phyloP scores from a whole-genome alignment of 2,329 filamentous ascomycete genomes.

The Aspergillus quadrilineatus region DNA sequence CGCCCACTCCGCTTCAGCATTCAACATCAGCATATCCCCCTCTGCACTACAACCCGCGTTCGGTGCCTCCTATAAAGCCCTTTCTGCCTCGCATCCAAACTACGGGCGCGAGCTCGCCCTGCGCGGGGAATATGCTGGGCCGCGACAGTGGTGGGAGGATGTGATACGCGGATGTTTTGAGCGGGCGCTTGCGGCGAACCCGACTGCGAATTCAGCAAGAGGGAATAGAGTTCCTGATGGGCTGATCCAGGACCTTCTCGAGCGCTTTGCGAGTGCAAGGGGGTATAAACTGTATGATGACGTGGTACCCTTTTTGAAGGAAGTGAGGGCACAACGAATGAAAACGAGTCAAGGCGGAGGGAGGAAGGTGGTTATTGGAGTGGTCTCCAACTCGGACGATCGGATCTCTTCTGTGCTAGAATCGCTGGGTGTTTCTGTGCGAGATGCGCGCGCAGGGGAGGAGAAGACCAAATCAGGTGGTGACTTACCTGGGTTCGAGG shows the following conservation, averaged over 20 bases:
- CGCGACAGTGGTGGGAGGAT: slow-evolving; percentile 47
- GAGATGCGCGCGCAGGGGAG: slow-evolving; percentile 33
- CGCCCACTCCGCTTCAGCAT: slow-evolving; percentile 37
- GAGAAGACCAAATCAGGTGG: slow-evolving; percentile 33
- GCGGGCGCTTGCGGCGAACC: slow-evolving; percentile 14
- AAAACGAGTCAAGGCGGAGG: background rate
- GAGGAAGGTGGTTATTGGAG: slow-evolving; percentile 36
- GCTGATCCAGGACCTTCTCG: slow-evolving; percentile 35
- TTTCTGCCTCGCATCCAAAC: slow-evolving; percentile 38
- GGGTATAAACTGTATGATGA: slow-evolving; percentile 45
- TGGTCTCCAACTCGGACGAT: slow-evolving; percentile 50
- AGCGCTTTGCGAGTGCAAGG: slow-evolving; percentile 40
- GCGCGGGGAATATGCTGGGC: slow-evolving; percentile 37
- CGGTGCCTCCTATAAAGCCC: slow-evolving; percentile 35
- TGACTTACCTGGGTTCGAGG: slow-evolving; percentile 25
- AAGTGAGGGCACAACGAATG: slow-evolving; percentile 22
- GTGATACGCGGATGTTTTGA: slow-evolving; percentile 42
- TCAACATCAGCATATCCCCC: slow-evolving; percentile 34
- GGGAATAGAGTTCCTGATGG: slow-evolving; percentile 31
- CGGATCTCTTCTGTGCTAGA: slow-evolving; percentile 41
- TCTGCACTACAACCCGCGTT: slow-evolving; percentile 36
- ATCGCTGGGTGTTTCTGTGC: slow-evolving; percentile 40
- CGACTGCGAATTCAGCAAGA: background rate
- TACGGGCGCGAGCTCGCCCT: slow-evolving; percentile 44
- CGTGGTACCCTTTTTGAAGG: slow-evolving; percentile 37